Evolutionary conservation across 1,284 basidiomycete species (phyloP), one percentile per base, ranked within the genome.

Genomic region (Ustilago tritici): DNA sequence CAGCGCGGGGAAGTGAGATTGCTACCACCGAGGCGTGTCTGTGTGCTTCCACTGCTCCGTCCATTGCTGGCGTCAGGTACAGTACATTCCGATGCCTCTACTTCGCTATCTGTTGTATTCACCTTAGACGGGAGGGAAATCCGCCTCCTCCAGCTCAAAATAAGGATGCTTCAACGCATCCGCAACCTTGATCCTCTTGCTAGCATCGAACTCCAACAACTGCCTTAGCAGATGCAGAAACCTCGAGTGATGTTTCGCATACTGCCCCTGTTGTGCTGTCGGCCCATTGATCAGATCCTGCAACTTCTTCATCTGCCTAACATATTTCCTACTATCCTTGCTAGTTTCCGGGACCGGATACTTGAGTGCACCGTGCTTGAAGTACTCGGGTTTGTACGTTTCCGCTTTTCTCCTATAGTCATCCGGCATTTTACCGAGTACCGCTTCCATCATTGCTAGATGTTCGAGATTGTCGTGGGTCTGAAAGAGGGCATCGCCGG

Each of bases 361-460:
- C 86, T 96, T 93, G 54, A 99, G 90, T 82, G 92, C 93, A 32
- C 84, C 86, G 49, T 93, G 92, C 85, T 93, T 94, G 89, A 99
- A 98, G 87, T 93, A 98, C 84, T 98, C 96, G 15, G 94, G 92
- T 83, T 93, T 95, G 65, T 91, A 91, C 19, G 80, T 80, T 86
- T 86, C 85, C 54, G 88, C 89, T 58, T 86, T 86, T 23, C 88
- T 85, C 2, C 87, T 79, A 86, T 96, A 95, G 5, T 92, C 91
- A 53, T 92, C 91, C 0, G 95, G 95, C 92, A 99, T 95, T 87
- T 92, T 93, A 70, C 96, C 97, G 91, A 99, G 96, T 40, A 99
- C 97, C 79, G 93, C 92, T 87, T 99, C 95, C 97, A 99, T 99
- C 97, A 99, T 99, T 50, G 97, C 97, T 8, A 99, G 91, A 87